Evolutionary conservation across 2,329 filamentous ascomycete genomes (phyloP).

Genomic region (Dothistroma septosporum): DNA sequence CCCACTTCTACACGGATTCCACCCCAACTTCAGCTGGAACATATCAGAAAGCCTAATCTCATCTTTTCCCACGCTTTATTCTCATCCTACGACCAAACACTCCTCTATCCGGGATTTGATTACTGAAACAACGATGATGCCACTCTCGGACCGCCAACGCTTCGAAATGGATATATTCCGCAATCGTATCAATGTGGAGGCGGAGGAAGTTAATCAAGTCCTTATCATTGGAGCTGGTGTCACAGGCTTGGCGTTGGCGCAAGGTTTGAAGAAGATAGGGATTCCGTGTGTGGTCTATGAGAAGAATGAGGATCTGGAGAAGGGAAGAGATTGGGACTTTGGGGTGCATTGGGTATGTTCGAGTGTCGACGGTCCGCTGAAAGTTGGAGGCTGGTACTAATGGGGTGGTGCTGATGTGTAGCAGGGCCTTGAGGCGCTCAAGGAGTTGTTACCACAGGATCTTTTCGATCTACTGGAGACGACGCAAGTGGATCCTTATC

Average conservation of each 20-base stretch:
- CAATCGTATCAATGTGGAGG: neutral
- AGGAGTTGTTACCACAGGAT: conserved; percentile 6
- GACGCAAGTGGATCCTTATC: conserved; percentile 10
- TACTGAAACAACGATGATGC: neutral
- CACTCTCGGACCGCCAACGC: neutral
- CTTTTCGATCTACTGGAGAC: neutral
- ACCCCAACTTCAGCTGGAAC: too few species aligned
- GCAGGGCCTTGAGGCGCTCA: conserved; percentile 1
- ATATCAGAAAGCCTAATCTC: too few species aligned
- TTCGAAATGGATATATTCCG: neutral
- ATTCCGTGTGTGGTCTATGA: conserved; percentile 26
- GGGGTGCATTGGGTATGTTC: conserved; percentile 10
- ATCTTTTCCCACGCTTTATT: too few species aligned
- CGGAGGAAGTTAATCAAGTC: conserved; percentile 9
- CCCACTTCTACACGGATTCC: too few species aligned
- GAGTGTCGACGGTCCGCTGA: neutral
- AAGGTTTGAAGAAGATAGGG: conserved; percentile 24
- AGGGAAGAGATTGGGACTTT: conserved; percentile 12
- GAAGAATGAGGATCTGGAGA: conserved; percentile 13
- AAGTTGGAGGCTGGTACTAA: too few species aligned
- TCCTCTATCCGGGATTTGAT: too few species aligned
- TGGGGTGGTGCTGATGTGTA: neutral
- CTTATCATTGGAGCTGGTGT: conserved; percentile 30
- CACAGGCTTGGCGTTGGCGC: conserved; percentile 27
- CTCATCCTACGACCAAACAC: too few species aligned